These are phyloP conservation scores for Aspergillus mulundensis DNA, from an alignment of 495 filamentous ascomycete genomes.

Conservation along the genomic window DNA sequence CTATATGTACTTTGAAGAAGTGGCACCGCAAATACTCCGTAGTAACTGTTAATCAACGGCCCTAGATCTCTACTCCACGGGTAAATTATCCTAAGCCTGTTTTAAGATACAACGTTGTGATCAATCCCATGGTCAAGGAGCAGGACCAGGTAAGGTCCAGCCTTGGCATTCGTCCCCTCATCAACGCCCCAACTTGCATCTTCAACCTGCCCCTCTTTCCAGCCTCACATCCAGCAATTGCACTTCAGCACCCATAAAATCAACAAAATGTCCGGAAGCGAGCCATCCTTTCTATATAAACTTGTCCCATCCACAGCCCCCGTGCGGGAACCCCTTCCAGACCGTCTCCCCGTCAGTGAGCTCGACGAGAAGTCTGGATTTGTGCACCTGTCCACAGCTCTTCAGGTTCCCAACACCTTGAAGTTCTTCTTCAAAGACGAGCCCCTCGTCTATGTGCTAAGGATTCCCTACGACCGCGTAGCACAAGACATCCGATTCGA, in stretches of 20 bases:
- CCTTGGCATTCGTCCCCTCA: not conserved
- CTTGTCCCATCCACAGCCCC: conserved; percentile 39
- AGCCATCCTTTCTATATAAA: conserved; percentile 42
- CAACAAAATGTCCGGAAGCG: conserved; percentile 26
- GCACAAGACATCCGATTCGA: conserved; percentile 38
- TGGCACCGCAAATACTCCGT: no score
- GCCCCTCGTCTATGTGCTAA: conserved; percentile 68
- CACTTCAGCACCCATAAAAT: not conserved
- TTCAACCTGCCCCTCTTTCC: not conserved
- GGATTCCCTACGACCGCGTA: conserved; percentile 66
- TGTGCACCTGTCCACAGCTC: conserved; percentile 40
- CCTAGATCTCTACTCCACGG: no score
- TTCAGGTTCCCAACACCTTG: conserved; percentile 40
- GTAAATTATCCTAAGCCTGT: no score
- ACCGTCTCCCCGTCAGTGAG: conserved; percentile 40
- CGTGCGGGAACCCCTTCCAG: conserved; percentile 40
- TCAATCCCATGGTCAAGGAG: not conserved
- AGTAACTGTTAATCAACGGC: no score
- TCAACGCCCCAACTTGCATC: not conserved
- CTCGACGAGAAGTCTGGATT: conserved; percentile 38
- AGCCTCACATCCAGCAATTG: not conserved
- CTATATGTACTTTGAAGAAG: no score
- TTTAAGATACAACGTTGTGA: not conserved
- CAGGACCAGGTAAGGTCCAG: not conserved
- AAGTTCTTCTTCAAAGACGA: conserved; percentile 72